Base-by-base conservation (phyloP, 1,284 basidiomycete genomes). In the Agroathelia rolfsii region DNA sequence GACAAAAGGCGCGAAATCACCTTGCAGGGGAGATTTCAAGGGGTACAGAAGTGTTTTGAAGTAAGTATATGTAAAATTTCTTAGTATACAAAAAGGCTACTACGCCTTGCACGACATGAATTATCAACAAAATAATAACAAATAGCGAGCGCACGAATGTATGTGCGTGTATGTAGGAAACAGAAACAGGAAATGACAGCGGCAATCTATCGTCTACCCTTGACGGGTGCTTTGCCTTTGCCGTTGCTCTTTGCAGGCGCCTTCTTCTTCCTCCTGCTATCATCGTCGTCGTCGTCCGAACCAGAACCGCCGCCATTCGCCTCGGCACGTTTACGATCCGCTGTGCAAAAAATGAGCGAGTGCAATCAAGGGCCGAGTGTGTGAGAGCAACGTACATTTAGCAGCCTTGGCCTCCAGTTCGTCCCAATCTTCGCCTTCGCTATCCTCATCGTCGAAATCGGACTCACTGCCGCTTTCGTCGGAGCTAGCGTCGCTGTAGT, bases 371-470 rank as follows among this genome's bases (percentile, higher is more conserved):
- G 21, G 15, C 17, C 9, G 9, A 36, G n/a, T 22, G 15, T 9
- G 19, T 5, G 11, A 16, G 8, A 35, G 10, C 25, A 34, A 57
- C 63, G 50, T 46, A 86, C 82, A 80, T 65, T 79, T 81, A 10
- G 83, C 81, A 9, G 89, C 86, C 53, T 94, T 94, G 29, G 76
- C 69, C 59, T 97, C 93, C 16, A 95, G 64, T 51, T 90, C 90
- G 50, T 94, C 92, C 92, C 90, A 96, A 47, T 94, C 90, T 41
- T 93, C 88, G 17, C 88, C 84, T 64, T 87, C 85, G 39, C 81
- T 85, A 20, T 71, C 78, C 8, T 75, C 77, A 21, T 71, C 76
- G 37, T 62, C 71, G 43, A 72, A 81, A 51, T 78, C 77, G 28
- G 76, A 81, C 8, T 56, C 77, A 40, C 71, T 72, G 22, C 66